These are phyloP conservation scores for Leccinum pachyderme DNA, from an alignment of 1,284 basidiomycete species.

Conservation along the genomic window DNA sequence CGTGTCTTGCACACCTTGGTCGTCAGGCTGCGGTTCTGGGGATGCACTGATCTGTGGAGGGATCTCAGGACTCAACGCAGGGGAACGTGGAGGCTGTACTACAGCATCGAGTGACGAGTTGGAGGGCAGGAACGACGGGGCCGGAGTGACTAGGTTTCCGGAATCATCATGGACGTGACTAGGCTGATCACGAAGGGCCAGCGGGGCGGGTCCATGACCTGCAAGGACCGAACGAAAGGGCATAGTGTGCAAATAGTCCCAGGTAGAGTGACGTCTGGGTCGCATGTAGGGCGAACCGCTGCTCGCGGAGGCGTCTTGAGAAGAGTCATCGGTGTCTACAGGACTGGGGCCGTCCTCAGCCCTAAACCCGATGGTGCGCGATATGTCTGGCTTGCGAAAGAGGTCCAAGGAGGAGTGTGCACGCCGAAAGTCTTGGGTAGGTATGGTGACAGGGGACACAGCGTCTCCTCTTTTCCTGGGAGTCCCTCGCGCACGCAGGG, in stretches of 20 bases:
- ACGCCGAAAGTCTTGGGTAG: conserved; percentile 23
- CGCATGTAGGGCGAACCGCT: conserved; percentile 22
- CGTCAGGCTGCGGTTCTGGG: not conserved
- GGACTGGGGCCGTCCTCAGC: conserved; percentile 27
- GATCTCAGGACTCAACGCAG: conserved; percentile 3
- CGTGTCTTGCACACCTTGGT: conserved; percentile 10
- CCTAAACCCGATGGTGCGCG: conserved; percentile 39
- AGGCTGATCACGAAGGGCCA: conserved; percentile 11
- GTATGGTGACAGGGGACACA: conserved; percentile 16
- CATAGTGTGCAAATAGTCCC: conserved; percentile 17
- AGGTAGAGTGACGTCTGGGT: conserved; percentile 24
- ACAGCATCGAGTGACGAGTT: conserved; percentile 7
- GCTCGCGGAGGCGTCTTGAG: conserved; percentile 30
- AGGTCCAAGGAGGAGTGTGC: conserved; percentile 35
- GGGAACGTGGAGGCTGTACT: conserved; percentile 6
- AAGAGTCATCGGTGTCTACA: conserved; percentile 35
- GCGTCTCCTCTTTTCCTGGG: conserved; percentile 22
- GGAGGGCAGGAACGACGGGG: conserved; percentile 12
- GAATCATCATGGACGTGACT: not conserved
- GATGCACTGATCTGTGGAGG: conserved; percentile 3
- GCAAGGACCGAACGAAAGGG: conserved; percentile 16
- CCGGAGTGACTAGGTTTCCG: conserved; percentile 15
- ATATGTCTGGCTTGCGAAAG: conserved; percentile 44
- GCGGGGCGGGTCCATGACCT: conserved; percentile 5
- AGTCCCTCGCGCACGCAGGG: conserved; percentile 28